Evolutionary conservation across 345 rosid genomes (phyloP).

Genomic region (Salix purpurea): DNA sequence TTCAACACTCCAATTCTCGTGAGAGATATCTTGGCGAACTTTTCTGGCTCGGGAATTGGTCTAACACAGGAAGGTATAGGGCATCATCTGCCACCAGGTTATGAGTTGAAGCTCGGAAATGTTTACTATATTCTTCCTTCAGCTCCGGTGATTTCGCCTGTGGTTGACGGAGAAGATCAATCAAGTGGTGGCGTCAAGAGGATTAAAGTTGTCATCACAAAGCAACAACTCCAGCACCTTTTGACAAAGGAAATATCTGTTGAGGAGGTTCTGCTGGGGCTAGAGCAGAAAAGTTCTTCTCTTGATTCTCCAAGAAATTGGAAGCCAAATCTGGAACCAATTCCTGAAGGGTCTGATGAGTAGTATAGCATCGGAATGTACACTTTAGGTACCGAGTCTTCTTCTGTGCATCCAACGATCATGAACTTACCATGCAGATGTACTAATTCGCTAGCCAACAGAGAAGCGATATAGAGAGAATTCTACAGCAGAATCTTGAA

Average conservation of each 20-base stretch:
- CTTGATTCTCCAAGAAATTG: slow-evolving; percentile 26
- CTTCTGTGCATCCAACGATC: too few relatives aligned
- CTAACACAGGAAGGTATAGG: slow-evolving; percentile 1
- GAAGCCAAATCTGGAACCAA: slow-evolving; percentile 47
- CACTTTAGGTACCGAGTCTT: neutral
- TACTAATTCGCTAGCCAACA: neutral
- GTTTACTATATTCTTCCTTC: slow-evolving; percentile 29
- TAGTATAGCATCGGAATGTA: neutral
- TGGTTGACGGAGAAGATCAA: neutral
- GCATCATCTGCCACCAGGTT: slow-evolving; percentile 19
- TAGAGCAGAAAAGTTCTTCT: slow-evolving; percentile 8
- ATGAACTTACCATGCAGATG: neutral
- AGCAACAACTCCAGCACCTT: slow-evolving; percentile 30
- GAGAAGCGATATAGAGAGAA: neutral
- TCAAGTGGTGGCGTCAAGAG: slow-evolving; percentile 18
- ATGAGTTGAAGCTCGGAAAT: slow-evolving; percentile 24
- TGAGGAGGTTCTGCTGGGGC: slow-evolving; percentile 14
- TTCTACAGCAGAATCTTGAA: neutral
- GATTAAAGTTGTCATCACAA: slow-evolving; percentile 43
- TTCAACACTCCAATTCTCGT: slow-evolving; percentile 27
- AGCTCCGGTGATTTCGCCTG: neutral
- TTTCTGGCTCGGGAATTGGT: slow-evolving; percentile 24
- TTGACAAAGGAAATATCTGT: slow-evolving; percentile 26
- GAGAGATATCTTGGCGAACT: slow-evolving; percentile 18
- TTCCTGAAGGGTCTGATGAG: slow-evolving; percentile 41